Conservation (phyloP, 371 early-diverging fungal genomes). For the Rhizomucor pusillus region DNA sequence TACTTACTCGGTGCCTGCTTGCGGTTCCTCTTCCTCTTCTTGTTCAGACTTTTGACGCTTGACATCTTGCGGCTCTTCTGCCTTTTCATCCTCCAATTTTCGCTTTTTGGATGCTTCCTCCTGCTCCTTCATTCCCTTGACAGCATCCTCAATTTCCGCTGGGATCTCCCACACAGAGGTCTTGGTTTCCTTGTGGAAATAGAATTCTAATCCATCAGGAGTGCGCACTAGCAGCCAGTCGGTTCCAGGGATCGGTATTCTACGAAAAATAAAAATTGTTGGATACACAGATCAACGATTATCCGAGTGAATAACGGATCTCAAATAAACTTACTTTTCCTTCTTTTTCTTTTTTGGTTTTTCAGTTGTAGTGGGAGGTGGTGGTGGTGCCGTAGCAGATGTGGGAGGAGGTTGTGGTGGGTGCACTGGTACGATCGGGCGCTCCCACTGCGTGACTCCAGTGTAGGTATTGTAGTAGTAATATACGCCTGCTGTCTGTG, state of each 20-base stretch:
- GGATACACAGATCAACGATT: not conserved
- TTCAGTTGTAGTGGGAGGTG: not conserved
- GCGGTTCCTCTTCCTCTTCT: slow-evolving; percentile 14
- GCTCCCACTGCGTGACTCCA: slow-evolving; percentile 55
- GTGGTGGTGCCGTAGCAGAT: not conserved
- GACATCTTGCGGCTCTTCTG: slow-evolving; percentile 4
- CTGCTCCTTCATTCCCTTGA: slow-evolving; percentile 31
- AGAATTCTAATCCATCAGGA: slow-evolving; percentile 72
- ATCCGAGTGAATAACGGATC: slow-evolving; percentile 3
- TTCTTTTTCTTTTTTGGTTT: not conserved
- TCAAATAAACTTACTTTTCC: slow-evolving; percentile 6
- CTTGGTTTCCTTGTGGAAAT: slow-evolving; percentile 67
- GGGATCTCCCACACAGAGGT: slow-evolving; percentile 71
- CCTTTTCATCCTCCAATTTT: slow-evolving; percentile 11
- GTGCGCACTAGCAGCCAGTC: slow-evolving; percentile 76
- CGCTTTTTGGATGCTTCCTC: slow-evolving; percentile 23
- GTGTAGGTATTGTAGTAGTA: slow-evolving; percentile 61
- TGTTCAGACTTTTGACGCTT: slow-evolving; percentile 19
- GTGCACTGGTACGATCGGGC: slow-evolving; percentile 23
- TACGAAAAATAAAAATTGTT: slow-evolving; percentile 11
- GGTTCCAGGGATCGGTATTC: slow-evolving; percentile 67
- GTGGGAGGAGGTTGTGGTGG: slow-evolving; percentile 9
- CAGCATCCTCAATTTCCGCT: slow-evolving; percentile 43
- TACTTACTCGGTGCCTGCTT: slow-evolving; percentile 29
- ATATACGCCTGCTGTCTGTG: slow-evolving; percentile 53